Evolutionary conservation across 768 basidiomycete genomes (phyloP), one percentile per base, ranked within the genome.

Genomic region (Lyophyllum decastes): DNA sequence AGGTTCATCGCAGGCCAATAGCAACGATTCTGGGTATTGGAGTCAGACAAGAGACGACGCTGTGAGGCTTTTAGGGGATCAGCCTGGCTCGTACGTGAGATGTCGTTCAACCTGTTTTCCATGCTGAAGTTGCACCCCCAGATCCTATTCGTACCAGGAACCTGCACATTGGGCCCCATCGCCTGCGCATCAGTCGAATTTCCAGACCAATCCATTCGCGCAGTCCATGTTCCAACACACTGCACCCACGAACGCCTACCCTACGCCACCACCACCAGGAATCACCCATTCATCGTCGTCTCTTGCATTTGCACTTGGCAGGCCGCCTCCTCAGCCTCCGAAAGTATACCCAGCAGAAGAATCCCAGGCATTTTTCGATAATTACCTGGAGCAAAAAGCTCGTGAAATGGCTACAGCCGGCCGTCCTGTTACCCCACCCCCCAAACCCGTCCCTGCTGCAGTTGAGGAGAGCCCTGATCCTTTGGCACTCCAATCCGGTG

Each of bases 261-360:
- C 89, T 2, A 89, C 89, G 2, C 87, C 87, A 22, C 87, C 89
- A 0, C 84, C 84, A 17, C 87, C 87, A 1, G 80, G 80, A 12
- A 84, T 89, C 40, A 81, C 75, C 35, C 76, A 79, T n/a, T 83
- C 80, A 0, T 88, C 89, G 1, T 92, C 90, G 16, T 92, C 90
- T 12, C 82, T 91, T 55, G 90, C 90, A 4, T 79, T 79, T 68
- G 91, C 91, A 2, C 80, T 93, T 22, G 89, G 87, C 5, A 71
- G 65, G 26, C 69, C 71, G 2, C 69, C 65, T 2, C 58, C 64
- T 43, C 66, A 50, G 22, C 59, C 64, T 5, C 67, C 64, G 7
- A 73, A 65, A 21, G 63, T 73, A 9, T 82, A 82, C 64, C 70
- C 73, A 19, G 80, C 87, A 6, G 77, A 82, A 54, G 84, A 91